Percentiles rank a stretch among this genome's conserved stretches.
phyloP scores from a whole-genome alignment of 768 basidiomycete genomes.

The Lactarius evosmus region DNA sequence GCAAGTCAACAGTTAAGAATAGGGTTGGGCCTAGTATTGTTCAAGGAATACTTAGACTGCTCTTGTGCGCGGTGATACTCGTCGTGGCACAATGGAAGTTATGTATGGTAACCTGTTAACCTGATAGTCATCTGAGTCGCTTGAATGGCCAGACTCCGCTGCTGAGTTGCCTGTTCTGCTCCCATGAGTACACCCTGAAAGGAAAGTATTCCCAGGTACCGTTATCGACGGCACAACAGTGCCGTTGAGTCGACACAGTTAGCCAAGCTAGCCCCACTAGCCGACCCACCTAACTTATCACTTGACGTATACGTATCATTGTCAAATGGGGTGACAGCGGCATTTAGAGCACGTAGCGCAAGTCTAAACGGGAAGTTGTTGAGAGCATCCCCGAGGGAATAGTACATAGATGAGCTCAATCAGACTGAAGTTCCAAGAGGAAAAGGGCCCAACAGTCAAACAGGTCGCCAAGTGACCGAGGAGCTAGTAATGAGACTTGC shows the following conservation, averaged over 20 bases:
- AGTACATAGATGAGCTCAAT: no score
- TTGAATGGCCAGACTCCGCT: not conserved
- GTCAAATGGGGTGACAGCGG: not conserved
- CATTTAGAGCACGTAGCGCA: not conserved
- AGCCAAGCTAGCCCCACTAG: not conserved
- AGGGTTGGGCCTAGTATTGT: no score
- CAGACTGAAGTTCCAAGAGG: no score
- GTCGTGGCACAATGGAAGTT: no score
- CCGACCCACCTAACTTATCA: not conserved
- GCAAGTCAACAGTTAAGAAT: no score
- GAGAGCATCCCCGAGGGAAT: not conserved
- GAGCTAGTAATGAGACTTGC: no score
- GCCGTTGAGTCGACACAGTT: not conserved
- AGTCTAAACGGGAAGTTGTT: not conserved
- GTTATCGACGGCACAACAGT: not conserved
- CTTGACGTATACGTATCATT: not conserved
- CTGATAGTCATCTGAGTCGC: no score
- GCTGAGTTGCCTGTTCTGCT: not conserved
- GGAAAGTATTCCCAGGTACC: not conserved
- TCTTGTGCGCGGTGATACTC: no score
- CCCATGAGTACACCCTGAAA: not conserved
- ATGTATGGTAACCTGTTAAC: no score
- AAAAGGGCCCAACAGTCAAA: not conserved
- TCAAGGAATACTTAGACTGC: no score
- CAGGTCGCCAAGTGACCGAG: not conserved